Evolutionary conservation across 495 filamentous ascomycete species (phyloP).

Genomic region (Annulohypoxylon stygium): DNA sequence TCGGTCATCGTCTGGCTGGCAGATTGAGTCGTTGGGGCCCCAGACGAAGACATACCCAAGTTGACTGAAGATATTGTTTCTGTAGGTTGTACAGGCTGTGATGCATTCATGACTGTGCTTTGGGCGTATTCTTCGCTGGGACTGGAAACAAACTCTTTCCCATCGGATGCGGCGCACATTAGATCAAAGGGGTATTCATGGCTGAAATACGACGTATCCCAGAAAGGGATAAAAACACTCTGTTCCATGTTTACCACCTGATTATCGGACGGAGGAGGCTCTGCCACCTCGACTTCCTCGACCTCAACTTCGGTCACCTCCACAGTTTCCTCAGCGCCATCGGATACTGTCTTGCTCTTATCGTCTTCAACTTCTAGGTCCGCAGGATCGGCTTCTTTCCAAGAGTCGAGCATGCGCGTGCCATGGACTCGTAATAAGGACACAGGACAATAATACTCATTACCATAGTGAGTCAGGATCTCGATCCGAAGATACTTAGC

Average conservation of each 20-base stretch:
- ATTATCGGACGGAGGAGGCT: conserved; percentile 52
- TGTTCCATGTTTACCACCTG: conserved; percentile 27
- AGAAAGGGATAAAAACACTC: conserved; percentile 45
- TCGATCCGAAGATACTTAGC: conserved; percentile 92
- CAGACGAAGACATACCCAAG: conserved; percentile 32
- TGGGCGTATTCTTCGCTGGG: conserved; percentile 5
- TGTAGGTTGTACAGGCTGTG: conserved; percentile 22
- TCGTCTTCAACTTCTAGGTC: conserved; percentile 68
- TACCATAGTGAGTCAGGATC: conserved; percentile 92
- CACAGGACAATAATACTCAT: conserved; percentile 95
- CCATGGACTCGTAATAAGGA: conserved; percentile 93
- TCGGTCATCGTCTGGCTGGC: conserved; percentile 37
- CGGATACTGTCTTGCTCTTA: conserved; percentile 47
- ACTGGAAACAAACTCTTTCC: conserved; percentile 3
- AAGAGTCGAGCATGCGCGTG: conserved; percentile 95
- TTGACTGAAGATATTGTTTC: conserved; percentile 29
- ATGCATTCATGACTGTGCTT: conserved; percentile 11
- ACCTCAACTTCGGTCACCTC: conserved; percentile 46
- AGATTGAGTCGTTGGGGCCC: conserved; percentile 32
- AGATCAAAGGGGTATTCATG: conserved; percentile 27
- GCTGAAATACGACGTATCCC: conserved; percentile 46
- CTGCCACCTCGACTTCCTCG: conserved; percentile 45
- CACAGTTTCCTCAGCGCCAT: conserved; percentile 60
- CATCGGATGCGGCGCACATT: conserved; percentile 45
- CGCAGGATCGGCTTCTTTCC: conserved; percentile 74